These are phyloP conservation scores for Trichophyton simii DNA, from an alignment of 2,329 filamentous ascomycete genomes.

Conservation along the genomic window DNA sequence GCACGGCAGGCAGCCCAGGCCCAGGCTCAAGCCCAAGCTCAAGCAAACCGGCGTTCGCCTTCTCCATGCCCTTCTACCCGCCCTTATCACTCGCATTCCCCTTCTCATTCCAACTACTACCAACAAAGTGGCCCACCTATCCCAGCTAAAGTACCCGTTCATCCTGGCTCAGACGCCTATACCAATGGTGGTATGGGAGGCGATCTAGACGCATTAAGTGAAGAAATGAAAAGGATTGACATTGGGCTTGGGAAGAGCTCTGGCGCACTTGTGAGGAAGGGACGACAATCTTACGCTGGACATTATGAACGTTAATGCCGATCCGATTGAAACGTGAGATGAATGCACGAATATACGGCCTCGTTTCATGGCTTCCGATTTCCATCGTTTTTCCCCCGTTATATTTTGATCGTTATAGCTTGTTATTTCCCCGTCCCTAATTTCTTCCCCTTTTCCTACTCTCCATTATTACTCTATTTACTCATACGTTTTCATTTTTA, in stretches of 20 bases:
- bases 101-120: constrained; percentile 17
- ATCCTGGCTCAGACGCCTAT: constrained; percentile 20
- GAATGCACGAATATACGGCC: neutral
- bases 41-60: constrained; percentile 2
- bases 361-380: neutral
- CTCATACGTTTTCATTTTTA: neutral
- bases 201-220: constrained; percentile 39
- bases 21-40: neutral
- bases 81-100: constrained; percentile 16
- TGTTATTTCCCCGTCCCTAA: neutral
- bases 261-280: constrained; percentile 3
- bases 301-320: constrained; percentile 5
- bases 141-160: constrained; percentile 33
- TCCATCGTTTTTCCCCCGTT: neutral
- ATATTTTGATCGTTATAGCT: neutral
- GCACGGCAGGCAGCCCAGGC: neutral
- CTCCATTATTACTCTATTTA: neutral
- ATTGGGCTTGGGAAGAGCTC: constrained; percentile 24
- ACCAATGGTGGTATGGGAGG: constrained; percentile 13
- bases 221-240: constrained; percentile 44
- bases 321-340: neutral
- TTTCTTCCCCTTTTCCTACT: neutral
- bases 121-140: constrained; percentile 31
- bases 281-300: neutral
- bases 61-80: constrained; percentile 21